Percentiles rank a stretch among this genome's conserved stretches.
phyloP scores from a whole-genome alignment of 129 eudicot genomes.

The Dittrichia graveolens region DNA sequence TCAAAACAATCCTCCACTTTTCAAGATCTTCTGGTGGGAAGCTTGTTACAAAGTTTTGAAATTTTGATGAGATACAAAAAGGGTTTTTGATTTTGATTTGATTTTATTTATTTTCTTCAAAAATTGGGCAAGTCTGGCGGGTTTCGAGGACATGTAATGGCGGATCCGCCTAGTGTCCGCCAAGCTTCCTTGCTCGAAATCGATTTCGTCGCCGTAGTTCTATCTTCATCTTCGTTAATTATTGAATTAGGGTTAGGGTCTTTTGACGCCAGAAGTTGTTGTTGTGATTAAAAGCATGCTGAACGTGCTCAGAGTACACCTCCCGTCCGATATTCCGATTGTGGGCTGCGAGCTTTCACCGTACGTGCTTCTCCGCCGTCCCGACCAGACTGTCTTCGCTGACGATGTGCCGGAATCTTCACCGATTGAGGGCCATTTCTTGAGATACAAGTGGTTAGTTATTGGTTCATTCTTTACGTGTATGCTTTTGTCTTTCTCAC shows the following conservation, averaged over 20 bases:
- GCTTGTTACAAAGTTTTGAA: constrained; percentile 6
- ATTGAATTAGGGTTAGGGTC: constrained; percentile 38
- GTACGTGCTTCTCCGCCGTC: constrained; percentile 60
- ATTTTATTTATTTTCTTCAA: not conserved
- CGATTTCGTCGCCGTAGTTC: constrained; percentile 6
- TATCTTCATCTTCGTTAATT: constrained; percentile 21
- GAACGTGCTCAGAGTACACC: constrained; percentile 75
- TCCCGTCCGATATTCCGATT: constrained; percentile 85
- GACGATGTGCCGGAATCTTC: constrained; percentile 67
- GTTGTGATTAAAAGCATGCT: constrained; percentile 58
- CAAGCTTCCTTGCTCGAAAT: constrained; percentile 28
- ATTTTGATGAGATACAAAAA: constrained; percentile 6
- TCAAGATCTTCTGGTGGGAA: constrained; percentile 27
- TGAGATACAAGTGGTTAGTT: constrained; percentile 85
- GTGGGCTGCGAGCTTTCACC: constrained; percentile 81
- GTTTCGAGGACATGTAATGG: constrained; percentile 59
- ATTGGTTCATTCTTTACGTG: not conserved
- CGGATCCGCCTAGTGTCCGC: constrained; percentile 77
- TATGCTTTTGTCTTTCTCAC: too few relatives aligned
- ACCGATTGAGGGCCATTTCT: constrained; percentile 72
- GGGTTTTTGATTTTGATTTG: constrained; percentile 27
- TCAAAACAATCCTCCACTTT: constrained; percentile 19
- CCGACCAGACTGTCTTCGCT: constrained; percentile 48
- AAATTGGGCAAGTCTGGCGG: constrained; percentile 62
- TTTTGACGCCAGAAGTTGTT: constrained; percentile 8